phyloP scores from a whole-genome alignment of 306 rosid species.

The Malus orientalis region DNA sequence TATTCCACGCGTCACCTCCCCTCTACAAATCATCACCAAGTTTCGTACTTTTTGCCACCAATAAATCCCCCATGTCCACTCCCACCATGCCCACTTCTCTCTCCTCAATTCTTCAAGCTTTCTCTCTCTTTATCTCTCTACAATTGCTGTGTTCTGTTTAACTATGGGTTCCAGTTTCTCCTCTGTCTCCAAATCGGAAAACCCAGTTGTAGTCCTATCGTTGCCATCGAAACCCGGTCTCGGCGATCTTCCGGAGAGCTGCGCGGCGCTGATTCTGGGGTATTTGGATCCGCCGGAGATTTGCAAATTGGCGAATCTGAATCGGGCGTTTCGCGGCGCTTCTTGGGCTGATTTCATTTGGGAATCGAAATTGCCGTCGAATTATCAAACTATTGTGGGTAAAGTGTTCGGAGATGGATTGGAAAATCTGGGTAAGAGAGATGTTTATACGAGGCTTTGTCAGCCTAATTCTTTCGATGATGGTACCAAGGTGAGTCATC shows the following conservation, averaged over 20 bases:
- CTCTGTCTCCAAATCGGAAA: slow-evolving; percentile 16
- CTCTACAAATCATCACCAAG: neutral
- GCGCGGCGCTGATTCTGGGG: slow-evolving; percentile 50
- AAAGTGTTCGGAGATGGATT: slow-evolving; percentile 37
- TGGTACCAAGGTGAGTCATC: slow-evolving; percentile 57
- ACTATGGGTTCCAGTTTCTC: slow-evolving; percentile 44
- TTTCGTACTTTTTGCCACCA: neutral
- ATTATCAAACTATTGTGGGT: slow-evolving; percentile 33
- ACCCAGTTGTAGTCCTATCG: slow-evolving; percentile 13
- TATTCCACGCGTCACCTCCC: neutral
- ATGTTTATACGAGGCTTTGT: slow-evolving; percentile 55
- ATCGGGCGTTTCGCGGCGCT: slow-evolving; percentile 75
- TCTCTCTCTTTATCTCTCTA: neutral
- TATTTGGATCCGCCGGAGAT: slow-evolving; percentile 77
- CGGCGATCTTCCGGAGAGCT: slow-evolving; percentile 78
- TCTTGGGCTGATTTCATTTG: slow-evolving; percentile 84
- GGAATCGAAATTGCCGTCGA: slow-evolving; percentile 80
- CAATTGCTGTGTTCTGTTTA: neutral
- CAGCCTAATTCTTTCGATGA: slow-evolving; percentile 40
- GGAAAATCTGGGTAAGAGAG: slow-evolving; percentile 47
- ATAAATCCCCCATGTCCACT: neutral
- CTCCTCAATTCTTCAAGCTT: neutral
- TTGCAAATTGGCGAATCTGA: slow-evolving; percentile 57
- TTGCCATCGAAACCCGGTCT: slow-evolving; percentile 26
- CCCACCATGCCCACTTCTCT: slow-evolving; percentile 2